Evolutionary conservation across 2,329 filamentous ascomycete species (phyloP).

Genomic region (Boeremia lycopersici): DNA sequence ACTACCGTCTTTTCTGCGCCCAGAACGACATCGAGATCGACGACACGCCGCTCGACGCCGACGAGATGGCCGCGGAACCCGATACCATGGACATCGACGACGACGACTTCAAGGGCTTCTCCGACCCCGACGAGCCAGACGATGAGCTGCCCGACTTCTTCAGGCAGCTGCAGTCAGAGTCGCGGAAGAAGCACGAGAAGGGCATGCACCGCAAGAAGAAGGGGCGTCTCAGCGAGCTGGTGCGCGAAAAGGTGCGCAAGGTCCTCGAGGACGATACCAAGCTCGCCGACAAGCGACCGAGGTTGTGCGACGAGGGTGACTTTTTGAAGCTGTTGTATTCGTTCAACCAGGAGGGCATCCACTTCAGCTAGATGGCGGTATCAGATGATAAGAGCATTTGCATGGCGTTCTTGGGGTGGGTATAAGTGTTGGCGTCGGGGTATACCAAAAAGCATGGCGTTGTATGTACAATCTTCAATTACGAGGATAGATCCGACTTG

Average conservation of each 20-base stretch:
- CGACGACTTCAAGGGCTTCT: slow-evolving; percentile 56
- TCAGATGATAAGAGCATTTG: slow-evolving; percentile 15
- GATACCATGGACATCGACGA: slow-evolving; percentile 57
- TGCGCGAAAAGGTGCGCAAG: slow-evolving; percentile 84
- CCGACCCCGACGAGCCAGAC: slow-evolving; percentile 62
- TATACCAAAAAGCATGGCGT: slow-evolving; percentile 33
- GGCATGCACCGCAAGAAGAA: slow-evolving; percentile 56
- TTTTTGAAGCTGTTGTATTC: slow-evolving; percentile 81
- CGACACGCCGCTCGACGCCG: slow-evolving; percentile 54
- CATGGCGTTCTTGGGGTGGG: slow-evolving; percentile 23
- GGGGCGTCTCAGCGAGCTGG: slow-evolving; percentile 78
- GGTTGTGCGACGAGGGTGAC: slow-evolving; percentile 90
- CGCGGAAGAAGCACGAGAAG: slow-evolving; percentile 35
- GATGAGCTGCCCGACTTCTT: slow-evolving; percentile 86
- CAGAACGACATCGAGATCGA: slow-evolving; percentile 82
- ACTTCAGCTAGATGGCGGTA: slow-evolving; percentile 68
- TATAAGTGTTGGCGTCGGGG: slow-evolving; percentile 21
- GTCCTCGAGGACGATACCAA: slow-evolving; percentile 82
- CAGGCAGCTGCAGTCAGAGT: slow-evolving; percentile 63
- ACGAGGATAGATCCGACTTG: neutral
- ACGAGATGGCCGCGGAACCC: slow-evolving; percentile 43
- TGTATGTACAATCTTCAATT: slow-evolving; percentile 1
- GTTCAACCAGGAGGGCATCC: slow-evolving; percentile 91
- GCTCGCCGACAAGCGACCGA: slow-evolving; percentile 78
- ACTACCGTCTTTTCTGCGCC: slow-evolving; percentile 89